Conservation (phyloP, 768 basidiomycete genomes). For the Peribolospora kevripleyi region DNA sequence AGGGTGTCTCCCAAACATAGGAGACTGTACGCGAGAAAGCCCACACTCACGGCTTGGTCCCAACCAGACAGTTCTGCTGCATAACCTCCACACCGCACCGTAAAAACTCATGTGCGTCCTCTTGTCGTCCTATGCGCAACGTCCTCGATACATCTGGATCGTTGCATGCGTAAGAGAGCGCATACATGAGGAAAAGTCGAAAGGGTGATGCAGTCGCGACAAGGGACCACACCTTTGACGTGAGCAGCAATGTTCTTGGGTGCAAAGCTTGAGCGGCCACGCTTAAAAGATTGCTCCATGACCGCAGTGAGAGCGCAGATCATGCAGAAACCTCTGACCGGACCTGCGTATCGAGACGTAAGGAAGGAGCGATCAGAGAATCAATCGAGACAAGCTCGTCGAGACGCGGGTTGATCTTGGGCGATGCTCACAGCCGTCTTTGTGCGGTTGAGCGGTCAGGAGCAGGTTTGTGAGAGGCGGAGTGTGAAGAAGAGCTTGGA, state of each 20-base stretch:
- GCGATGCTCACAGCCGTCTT: no score
- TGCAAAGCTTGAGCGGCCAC: slow-evolving; percentile 24
- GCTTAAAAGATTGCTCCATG: slow-evolving; percentile 30
- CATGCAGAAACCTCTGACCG: slow-evolving; percentile 42
- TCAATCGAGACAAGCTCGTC: no score
- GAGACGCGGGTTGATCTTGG: no score
- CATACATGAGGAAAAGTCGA: neutral
- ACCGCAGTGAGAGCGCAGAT: slow-evolving; percentile 41
- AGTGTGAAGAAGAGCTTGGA: slow-evolving; percentile 83
- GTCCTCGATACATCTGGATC: slow-evolving; percentile 62
- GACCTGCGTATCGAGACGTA: no score
- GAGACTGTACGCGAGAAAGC: neutral
- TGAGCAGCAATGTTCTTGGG: slow-evolving; percentile 42
- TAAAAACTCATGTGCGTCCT: slow-evolving; percentile 94
- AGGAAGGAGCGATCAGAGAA: no score
- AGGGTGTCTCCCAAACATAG: neutral
- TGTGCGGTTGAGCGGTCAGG: neutral
- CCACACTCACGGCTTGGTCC: slow-evolving; percentile 37
- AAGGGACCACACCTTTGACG: slow-evolving; percentile 33
- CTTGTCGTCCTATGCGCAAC: slow-evolving; percentile 73
- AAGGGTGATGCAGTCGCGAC: neutral
- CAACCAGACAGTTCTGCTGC: slow-evolving; percentile 58
- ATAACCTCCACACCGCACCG: slow-evolving; percentile 78
- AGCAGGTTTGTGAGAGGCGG: slow-evolving; percentile 53
- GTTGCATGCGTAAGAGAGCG: neutral